Conservation (phyloP, 2,329 filamentous ascomycete species). For the Cryphonectria japonica region DNA sequence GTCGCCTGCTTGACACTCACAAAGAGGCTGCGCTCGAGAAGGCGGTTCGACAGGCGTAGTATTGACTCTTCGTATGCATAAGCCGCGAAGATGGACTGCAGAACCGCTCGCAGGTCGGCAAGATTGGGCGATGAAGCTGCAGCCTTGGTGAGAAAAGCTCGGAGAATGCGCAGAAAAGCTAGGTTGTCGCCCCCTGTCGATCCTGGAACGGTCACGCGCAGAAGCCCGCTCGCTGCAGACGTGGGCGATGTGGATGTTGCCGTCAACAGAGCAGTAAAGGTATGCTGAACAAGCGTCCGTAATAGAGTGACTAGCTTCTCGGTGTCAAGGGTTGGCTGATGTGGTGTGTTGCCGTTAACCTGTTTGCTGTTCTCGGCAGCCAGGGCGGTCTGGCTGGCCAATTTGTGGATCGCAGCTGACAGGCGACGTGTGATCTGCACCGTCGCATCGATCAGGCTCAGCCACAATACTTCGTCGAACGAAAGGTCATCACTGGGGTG, state of each 20-base stretch:
- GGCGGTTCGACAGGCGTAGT: slow-evolving; percentile 78
- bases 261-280: slow-evolving; percentile 83
- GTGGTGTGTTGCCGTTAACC: slow-evolving; percentile 34
- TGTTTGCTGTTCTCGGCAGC: slow-evolving; percentile 30
- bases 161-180: slow-evolving; percentile 86
- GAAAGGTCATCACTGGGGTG: slow-evolving; percentile 50
- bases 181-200: slow-evolving; percentile 55
- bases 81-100: slow-evolving; percentile 88
- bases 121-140: slow-evolving; percentile 82
- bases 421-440: slow-evolving; percentile 68
- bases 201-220: slow-evolving; percentile 39
- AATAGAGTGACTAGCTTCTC: slow-evolving; percentile 69
- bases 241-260: slow-evolving; percentile 64
- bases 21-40: slow-evolving; percentile 89
- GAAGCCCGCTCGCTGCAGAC: slow-evolving; percentile 36
- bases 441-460: slow-evolving; percentile 62
- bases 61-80: slow-evolving; percentile 96
- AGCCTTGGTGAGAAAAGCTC: slow-evolving; percentile 84
- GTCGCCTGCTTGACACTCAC: slow-evolving; percentile 77
- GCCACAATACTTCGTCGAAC: slow-evolving; percentile 61
- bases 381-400: slow-evolving; percentile 26
- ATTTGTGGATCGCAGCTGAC: slow-evolving; percentile 56
- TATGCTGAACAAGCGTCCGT: slow-evolving; percentile 82
- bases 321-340: slow-evolving; percentile 49
- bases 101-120: slow-evolving; percentile 81